Evolutionary conservation across 768 basidiomycete genomes (phyloP).

Genomic region (Hygrocybe punicea): DNA sequence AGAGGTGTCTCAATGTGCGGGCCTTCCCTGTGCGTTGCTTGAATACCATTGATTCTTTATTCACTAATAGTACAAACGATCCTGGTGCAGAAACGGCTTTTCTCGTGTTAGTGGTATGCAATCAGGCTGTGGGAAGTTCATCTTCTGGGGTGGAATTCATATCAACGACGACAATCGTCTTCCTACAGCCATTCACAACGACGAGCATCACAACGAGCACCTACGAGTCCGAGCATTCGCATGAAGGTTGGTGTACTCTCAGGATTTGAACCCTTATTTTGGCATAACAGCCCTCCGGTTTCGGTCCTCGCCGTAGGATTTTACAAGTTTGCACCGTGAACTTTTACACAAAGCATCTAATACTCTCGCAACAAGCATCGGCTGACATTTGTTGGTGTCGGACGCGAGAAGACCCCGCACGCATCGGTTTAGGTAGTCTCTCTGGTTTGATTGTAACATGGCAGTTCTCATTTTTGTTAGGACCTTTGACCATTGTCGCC

Average conservation of each 20-base stretch:
- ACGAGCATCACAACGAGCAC: conserved; percentile 42
- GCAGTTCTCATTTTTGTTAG: conserved; percentile 33
- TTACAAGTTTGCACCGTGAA: conserved; percentile 67
- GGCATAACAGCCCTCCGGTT: conserved; percentile 59
- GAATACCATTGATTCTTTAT: background rate
- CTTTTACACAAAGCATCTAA: conserved; percentile 56
- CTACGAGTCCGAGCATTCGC: conserved; percentile 46
- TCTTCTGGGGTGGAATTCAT: conserved; percentile 17
- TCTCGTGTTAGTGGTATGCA: conserved; percentile 12
- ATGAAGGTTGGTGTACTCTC: conserved; percentile 51
- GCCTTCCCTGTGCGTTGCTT: no score
- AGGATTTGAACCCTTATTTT: conserved; percentile 67
- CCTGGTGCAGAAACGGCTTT: background rate
- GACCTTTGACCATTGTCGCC: conserved; percentile 52
- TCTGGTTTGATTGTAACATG: background rate
- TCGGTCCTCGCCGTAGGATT: conserved; percentile 49
- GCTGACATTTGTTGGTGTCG: conserved; percentile 43
- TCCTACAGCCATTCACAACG: conserved; percentile 43
- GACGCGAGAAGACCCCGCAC: conserved; percentile 46
- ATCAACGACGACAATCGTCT: conserved; percentile 31
- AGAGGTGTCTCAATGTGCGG: no score
- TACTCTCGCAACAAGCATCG: conserved; percentile 42
- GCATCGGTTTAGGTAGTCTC: conserved; percentile 64
- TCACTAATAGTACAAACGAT: background rate
- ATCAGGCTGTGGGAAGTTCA: conserved; percentile 18